Conservation (phyloP, 2,329 filamentous ascomycete species). For the Fusarium begoniae region DNA sequence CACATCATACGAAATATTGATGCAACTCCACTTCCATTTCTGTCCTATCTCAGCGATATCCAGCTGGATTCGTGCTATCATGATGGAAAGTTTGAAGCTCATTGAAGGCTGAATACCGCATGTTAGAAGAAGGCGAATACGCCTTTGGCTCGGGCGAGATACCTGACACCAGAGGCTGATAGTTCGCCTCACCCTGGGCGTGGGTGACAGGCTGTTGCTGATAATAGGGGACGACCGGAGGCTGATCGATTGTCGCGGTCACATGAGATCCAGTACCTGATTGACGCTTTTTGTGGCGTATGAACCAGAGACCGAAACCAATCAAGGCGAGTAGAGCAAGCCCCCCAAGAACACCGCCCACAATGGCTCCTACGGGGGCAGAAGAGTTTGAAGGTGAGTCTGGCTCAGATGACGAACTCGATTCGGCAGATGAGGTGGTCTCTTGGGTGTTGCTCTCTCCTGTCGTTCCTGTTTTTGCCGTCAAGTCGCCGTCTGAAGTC, state of each 20-base stretch:
- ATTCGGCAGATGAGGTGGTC: not conserved
- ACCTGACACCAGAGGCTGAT: not conserved
- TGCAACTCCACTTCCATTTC: accelerated
- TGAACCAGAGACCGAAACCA: not conserved
- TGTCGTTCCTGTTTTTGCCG: not conserved
- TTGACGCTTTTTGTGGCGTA: slow-evolving; percentile 1
- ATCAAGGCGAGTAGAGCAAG: not conserved
- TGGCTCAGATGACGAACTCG: not conserved
- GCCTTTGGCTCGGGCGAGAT: not conserved
- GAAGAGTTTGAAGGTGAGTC: not conserved
- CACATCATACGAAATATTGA: not conserved
- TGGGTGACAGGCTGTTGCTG: not conserved
- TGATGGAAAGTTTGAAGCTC: not conserved
- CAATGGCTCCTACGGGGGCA: not conserved
- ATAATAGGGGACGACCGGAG: not conserved
- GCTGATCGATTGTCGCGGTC: not conserved
- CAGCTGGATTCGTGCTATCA: not conserved
- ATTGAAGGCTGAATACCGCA: not conserved
- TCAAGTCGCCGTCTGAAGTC: not conserved
- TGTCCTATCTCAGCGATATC: not conserved
- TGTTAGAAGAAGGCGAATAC: not conserved
- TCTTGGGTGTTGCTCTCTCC: not conserved
- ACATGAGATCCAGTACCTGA: not conserved
- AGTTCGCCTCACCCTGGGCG: not conserved
- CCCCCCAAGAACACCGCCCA: not conserved